Base-by-base conservation (phyloP, 2,329 filamentous ascomycete genomes). In the Pleoardoris graminearum region DNA sequence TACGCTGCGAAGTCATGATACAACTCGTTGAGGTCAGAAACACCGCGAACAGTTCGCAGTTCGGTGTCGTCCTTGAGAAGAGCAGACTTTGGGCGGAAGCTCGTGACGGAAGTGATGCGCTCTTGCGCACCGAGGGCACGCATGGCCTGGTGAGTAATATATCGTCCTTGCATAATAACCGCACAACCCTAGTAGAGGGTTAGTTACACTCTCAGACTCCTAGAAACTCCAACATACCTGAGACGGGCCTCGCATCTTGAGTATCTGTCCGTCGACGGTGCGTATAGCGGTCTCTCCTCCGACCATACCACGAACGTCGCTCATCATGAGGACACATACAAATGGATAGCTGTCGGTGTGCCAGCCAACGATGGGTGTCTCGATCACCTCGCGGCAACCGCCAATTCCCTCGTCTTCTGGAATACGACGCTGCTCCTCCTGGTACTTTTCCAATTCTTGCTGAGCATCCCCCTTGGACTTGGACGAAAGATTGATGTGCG, bases 321-420 rank as follows among this genome's bases (percentile, higher is more conserved):
- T 84, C 23, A 87, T 77, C 84, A 87, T 88, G 7, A 80, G 77
- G n/a, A 88, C 84, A 58, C 84, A 87, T n/a, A 88, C 85, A 63
- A 87, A 88, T 0, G 85, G 84, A 63, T 85, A 87, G 63, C 81
- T 84, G 67, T 87, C 85, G 0, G 75, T 81, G 69, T 87, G 84
- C 84, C 84, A 87, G 32, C 79, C 82, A 25, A 87, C 79, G 21
- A 84, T 80, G 4, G 83, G 80, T 58, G 79, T 76, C 30, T 79
- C 76, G 42, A 82, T 78, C 22, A 79, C 77, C 59, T 71, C 75
- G 4, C 69, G 68, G 43, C 72, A 76, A 22, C 72, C 75, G 5
- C 71, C 69, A 49, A 76, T 76, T 10, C 74, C 75, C 50, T 79
- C 75, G 46, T 77, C 73, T 3, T 69, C 70, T 12, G 69, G 69